These are phyloP conservation scores for Solanum infundibuliforme DNA, from an alignment of 257 asterid species.

Conservation along the genomic window DNA sequence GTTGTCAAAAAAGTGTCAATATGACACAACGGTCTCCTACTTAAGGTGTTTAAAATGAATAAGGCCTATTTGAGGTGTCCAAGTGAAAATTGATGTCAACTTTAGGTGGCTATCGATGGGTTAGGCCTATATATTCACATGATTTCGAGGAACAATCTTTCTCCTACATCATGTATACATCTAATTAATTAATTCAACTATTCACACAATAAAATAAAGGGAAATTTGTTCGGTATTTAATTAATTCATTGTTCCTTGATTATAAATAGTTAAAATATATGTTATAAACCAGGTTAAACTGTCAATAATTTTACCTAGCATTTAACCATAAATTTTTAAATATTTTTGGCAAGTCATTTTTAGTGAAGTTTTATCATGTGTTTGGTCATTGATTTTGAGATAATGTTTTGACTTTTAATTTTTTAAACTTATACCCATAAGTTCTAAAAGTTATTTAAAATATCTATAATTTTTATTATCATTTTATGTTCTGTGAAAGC, in stretches of 20 bases:
- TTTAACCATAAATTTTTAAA: neutral
- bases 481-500: neutral
- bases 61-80: neutral
- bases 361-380: too few relatives aligned
- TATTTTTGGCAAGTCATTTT: neutral
- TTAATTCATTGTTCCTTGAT: neutral
- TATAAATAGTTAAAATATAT: neutral
- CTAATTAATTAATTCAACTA: neutral
- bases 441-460: too few relatives aligned
- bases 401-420: neutral
- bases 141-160: neutral
- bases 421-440: neutral
- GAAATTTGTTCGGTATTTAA: neutral
- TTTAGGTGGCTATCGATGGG: neutral
- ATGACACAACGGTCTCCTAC: neutral
- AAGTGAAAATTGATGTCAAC: neutral
- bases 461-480: too few relatives aligned
- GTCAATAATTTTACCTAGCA: neutral
- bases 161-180: neutral
- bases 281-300: neutral
- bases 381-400: neutral
- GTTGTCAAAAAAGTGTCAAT: neutral
- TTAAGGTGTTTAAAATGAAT: neutral
- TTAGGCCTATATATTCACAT: neutral
- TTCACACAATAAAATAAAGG: neutral